Evolutionary conservation across 139 green algal genomes (phyloP).

Genomic region (Gonium pectorale): DNA sequence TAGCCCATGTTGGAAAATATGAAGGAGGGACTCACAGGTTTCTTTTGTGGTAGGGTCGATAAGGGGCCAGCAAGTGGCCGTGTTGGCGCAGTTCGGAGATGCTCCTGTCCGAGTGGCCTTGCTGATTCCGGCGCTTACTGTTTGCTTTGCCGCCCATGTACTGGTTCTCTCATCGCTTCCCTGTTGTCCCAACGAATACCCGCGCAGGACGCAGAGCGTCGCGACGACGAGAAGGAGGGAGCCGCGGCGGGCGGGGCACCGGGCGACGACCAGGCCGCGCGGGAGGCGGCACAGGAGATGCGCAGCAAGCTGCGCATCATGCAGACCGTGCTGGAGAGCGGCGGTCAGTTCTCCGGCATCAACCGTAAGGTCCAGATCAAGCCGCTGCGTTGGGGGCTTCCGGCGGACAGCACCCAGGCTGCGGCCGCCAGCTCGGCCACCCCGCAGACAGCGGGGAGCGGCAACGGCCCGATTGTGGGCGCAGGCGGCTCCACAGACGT

Average conservation of each 20-base stretch:
- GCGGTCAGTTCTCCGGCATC: slow-evolving; percentile 82
- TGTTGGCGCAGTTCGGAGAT: too few species aligned
- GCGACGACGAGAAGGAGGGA: slow-evolving; percentile 52
- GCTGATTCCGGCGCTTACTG: too few species aligned
- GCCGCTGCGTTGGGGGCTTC: slow-evolving; percentile 20
- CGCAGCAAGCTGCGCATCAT: slow-evolving; percentile 91
- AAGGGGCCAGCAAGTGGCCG: too few species aligned
- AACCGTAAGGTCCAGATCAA: slow-evolving; percentile 93
- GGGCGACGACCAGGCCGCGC: slow-evolving; percentile 44
- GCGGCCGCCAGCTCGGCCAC: not conserved
- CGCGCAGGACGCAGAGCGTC: slow-evolving; percentile 12
- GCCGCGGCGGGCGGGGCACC: not conserved
- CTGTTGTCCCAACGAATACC: not conserved
- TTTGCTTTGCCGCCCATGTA: too few species aligned
- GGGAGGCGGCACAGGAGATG: slow-evolving; percentile 70
- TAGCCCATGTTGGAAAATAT: too few species aligned
- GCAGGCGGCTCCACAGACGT: slow-evolving; percentile 16
- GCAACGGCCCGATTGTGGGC: not conserved
- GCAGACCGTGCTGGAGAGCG: slow-evolving; percentile 81
- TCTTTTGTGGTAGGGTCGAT: too few species aligned
- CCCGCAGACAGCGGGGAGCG: not conserved
- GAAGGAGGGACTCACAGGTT: too few species aligned
- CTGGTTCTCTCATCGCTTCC: too few species aligned
- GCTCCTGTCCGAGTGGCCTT: too few species aligned
- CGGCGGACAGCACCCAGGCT: not conserved